These are phyloP conservation scores for Vigna angularis DNA, from an alignment of 306 rosid genomes.

Conservation along the genomic window DNA sequence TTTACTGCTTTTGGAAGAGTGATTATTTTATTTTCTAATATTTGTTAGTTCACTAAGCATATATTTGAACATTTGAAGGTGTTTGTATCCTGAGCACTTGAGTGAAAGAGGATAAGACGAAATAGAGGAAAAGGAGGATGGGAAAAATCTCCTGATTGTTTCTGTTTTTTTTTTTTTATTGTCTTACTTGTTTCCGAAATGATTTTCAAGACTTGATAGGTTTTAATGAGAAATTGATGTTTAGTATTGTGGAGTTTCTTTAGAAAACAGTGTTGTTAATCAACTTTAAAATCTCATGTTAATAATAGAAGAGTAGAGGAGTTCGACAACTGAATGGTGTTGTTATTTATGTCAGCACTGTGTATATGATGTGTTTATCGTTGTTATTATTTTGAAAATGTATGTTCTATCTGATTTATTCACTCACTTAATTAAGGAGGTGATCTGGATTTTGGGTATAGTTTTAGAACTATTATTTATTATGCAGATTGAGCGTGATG, in stretches of 20 bases:
- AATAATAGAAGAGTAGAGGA: background rate
- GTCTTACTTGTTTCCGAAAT: background rate
- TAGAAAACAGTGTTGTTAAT: background rate
- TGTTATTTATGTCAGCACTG: background rate
- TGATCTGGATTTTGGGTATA: background rate
- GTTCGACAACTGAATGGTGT: background rate
- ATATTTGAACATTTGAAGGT: background rate
- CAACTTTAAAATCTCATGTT: background rate
- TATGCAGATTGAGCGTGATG: conserved; percentile 89
- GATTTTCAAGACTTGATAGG: background rate
- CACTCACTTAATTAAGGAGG: background rate
- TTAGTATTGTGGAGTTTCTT: background rate
- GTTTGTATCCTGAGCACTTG: background rate
- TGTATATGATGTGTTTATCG: background rate
- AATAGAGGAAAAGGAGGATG: too few relatives aligned
- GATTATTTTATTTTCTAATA: background rate
- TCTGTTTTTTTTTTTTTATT: background rate
- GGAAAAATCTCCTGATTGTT: too few relatives aligned
- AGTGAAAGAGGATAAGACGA: too few relatives aligned
- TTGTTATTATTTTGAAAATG: background rate
- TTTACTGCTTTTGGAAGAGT: background rate
- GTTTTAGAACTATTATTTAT: background rate
- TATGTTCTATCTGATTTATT: background rate
- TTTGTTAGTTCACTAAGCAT: background rate
- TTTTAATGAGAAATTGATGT: background rate